Evolutionary conservation across 2,329 filamentous ascomycete genomes (phyloP).

Genomic region (Trichoderma sp.): DNA sequence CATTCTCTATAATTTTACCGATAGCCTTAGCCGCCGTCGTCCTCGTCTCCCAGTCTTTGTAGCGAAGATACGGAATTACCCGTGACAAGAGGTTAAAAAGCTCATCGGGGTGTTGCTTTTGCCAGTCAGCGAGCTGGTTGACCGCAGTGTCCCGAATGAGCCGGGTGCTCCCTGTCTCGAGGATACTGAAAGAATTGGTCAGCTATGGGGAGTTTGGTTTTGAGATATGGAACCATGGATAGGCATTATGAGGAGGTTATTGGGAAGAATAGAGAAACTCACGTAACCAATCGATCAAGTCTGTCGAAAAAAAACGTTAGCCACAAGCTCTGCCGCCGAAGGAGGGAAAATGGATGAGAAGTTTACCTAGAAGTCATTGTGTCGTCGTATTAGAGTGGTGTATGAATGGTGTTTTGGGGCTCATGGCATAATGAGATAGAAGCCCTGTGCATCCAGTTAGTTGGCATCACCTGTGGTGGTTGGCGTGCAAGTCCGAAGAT

Average conservation of each 20-base stretch:
- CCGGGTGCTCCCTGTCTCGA: constrained; percentile 95
- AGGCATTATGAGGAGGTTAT: no score
- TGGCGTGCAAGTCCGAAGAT: not conserved
- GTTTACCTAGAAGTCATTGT: constrained; percentile 60
- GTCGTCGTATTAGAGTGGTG: constrained; percentile 35
- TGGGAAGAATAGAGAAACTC: constrained; percentile 47
- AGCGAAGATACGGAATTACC: constrained; percentile 91
- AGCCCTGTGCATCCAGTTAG: constrained; percentile 9
- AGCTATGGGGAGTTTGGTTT: not conserved
- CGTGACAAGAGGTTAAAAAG: constrained; percentile 91
- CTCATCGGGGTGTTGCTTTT: constrained; percentile 97
- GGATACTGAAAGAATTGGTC: constrained; percentile 60
- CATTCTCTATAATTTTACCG: constrained; percentile 89
- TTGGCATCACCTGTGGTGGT: not conserved
- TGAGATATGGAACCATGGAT: not conserved
- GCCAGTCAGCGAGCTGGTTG: constrained; percentile 94
- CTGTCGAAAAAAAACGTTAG: constrained; percentile 44
- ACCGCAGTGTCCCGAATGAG: constrained; percentile 96
- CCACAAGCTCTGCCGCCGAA: not conserved
- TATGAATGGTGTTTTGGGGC: constrained; percentile 27
- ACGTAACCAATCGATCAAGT: constrained; percentile 86
- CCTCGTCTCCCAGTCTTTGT: constrained; percentile 96
- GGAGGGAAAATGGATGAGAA: not conserved
- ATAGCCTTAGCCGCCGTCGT: constrained; percentile 92
- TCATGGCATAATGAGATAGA: constrained; percentile 35